phyloP scores from a whole-genome alignment of 805 yeast species.

The Starmerella roubikii region DNA sequence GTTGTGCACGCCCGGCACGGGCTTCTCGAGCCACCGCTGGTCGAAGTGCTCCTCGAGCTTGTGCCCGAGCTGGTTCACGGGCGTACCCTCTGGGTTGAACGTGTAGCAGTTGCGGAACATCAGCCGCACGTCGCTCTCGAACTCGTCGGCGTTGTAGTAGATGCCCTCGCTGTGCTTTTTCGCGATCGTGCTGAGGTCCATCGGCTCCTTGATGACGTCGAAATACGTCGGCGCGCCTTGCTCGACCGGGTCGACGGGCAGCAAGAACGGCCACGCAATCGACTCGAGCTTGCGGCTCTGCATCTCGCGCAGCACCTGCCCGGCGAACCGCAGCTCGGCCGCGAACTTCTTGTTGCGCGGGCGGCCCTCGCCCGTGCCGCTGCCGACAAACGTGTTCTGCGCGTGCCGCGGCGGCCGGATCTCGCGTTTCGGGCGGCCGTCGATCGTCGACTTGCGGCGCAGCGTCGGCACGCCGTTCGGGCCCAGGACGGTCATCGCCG shows the following conservation, averaged over 20 bases:
- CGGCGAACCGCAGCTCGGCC: constrained; percentile 77
- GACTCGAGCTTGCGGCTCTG: constrained; percentile 69
- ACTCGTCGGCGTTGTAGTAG: constrained; percentile 78
- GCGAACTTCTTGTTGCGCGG: constrained; percentile 80
- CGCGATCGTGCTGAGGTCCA: constrained; percentile 83
- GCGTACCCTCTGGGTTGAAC: constrained; percentile 94
- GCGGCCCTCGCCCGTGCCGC: constrained; percentile 34
- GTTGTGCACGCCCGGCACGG: constrained; percentile 46
- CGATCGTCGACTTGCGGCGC: constrained; percentile 55
- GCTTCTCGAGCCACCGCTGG: constrained; percentile 77
- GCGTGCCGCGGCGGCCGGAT: constrained; percentile 95
- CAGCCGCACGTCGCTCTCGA: constrained; percentile 67
- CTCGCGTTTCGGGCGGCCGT: constrained; percentile 86
- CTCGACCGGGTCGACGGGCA: constrained; percentile 92
- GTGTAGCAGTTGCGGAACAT: constrained; percentile 80
- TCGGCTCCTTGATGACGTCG: constrained; percentile 78
- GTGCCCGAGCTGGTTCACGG: constrained; percentile 92
- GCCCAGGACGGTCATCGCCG: constrained; percentile 14
- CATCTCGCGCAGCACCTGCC: constrained; percentile 68
- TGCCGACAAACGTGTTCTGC: constrained; percentile 53
- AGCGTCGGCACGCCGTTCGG: constrained; percentile 42
- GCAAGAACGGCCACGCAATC: constrained; percentile 78
- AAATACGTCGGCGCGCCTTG: constrained; percentile 81
- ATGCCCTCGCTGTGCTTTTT: constrained; percentile 71
- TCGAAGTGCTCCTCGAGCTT: constrained; percentile 75